Conservation (phyloP, 2,329 filamentous ascomycete genomes). For the Amylocarpus encephaloides region DNA sequence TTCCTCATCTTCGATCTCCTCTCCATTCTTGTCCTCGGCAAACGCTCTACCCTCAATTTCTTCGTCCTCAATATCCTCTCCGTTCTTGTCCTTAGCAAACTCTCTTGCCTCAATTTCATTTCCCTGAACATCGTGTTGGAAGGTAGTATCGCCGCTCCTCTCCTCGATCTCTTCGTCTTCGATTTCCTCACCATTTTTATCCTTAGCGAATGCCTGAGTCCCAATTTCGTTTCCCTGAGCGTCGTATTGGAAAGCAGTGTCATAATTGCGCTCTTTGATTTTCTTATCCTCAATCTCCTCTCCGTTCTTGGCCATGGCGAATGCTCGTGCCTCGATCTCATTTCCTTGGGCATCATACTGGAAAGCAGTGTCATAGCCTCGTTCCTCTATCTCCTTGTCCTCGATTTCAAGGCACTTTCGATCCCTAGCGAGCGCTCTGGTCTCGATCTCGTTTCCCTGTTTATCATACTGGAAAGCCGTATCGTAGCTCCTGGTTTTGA, state of each 20-base stretch:
- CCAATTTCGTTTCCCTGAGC: conserved; percentile 51
- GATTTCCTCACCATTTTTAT: conserved; percentile 62
- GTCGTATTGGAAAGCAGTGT: conserved; percentile 33
- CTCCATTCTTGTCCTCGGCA: conserved; percentile 8
- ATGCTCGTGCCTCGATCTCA: conserved; percentile 60
- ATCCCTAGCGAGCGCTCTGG: too few species aligned
- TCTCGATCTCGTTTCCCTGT: conserved; percentile 7
- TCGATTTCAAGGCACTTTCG: too few species aligned
- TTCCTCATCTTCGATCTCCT: conserved; percentile 55
- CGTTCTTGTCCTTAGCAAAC: background rate
- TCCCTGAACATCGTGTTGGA: background rate
- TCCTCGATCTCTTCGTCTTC: conserved; percentile 58
- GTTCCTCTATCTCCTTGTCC: too few species aligned
- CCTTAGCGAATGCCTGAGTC: conserved; percentile 52
- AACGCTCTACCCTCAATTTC: conserved; percentile 38
- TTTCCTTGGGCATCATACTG: conserved; percentile 10
- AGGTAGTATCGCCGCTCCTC: background rate
- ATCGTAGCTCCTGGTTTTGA: conserved; percentile 4
- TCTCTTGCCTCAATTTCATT: background rate
- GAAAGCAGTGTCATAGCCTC: conserved; percentile 5
- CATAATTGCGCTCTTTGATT: conserved; percentile 36
- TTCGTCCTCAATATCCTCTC: conserved; percentile 41
- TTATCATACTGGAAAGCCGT: conserved; percentile 7
- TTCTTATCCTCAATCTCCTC: conserved; percentile 62
- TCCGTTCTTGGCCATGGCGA: conserved; percentile 49